Percentiles rank a stretch among this genome's conserved stretches.
Evolutionary conservation across 495 filamentous ascomycete genomes (phyloP).

Genomic region (Talaromyces ruber): DNA sequence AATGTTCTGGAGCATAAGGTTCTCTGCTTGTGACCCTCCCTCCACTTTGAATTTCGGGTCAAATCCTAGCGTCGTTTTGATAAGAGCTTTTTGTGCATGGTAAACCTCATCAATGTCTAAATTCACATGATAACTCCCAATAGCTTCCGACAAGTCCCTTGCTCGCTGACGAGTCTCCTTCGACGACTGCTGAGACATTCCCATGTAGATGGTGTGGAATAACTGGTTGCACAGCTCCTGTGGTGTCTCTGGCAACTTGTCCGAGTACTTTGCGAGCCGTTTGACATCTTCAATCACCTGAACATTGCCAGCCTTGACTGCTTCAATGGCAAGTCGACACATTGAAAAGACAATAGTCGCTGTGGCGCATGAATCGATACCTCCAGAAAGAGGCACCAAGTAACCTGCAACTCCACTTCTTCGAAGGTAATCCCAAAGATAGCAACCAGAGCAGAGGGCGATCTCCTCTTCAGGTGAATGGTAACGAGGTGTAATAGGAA

Average conservation of each 20-base stretch:
- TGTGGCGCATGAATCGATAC: slow-evolving; percentile 57
- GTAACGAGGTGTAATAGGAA: slow-evolving; percentile 36
- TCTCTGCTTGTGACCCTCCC: slow-evolving; percentile 53
- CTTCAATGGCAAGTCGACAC: slow-evolving; percentile 65
- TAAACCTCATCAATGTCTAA: slow-evolving; percentile 67
- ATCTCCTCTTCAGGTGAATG: slow-evolving; percentile 71
- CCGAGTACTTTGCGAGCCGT: slow-evolving; percentile 43
- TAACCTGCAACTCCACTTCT: slow-evolving; percentile 54
- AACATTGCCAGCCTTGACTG: slow-evolving; percentile 50
- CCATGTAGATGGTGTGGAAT: slow-evolving; percentile 77
- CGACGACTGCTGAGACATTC: slow-evolving; percentile 61
- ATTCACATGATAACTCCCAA: slow-evolving; percentile 69
- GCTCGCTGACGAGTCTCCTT: slow-evolving; percentile 66
- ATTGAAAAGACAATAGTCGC: slow-evolving; percentile 68
- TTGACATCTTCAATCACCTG: slow-evolving; percentile 66
- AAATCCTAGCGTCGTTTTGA: slow-evolving; percentile 45
- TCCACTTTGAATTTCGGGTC: slow-evolving; percentile 60
- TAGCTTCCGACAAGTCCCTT: slow-evolving; percentile 53
- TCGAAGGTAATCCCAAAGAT: slow-evolving; percentile 80
- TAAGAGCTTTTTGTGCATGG: slow-evolving; percentile 42
- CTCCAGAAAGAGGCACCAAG: slow-evolving; percentile 55
- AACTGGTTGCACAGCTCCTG: slow-evolving; percentile 57
- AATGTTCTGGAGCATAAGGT: slow-evolving; percentile 70
- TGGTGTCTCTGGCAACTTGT: slow-evolving; percentile 39
- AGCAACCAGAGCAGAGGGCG: slow-evolving; percentile 60